Evolutionary conservation across 805 yeast species (phyloP), one percentile per base, ranked within the genome.

Genomic region (Metschnikowia lochheadii): DNA sequence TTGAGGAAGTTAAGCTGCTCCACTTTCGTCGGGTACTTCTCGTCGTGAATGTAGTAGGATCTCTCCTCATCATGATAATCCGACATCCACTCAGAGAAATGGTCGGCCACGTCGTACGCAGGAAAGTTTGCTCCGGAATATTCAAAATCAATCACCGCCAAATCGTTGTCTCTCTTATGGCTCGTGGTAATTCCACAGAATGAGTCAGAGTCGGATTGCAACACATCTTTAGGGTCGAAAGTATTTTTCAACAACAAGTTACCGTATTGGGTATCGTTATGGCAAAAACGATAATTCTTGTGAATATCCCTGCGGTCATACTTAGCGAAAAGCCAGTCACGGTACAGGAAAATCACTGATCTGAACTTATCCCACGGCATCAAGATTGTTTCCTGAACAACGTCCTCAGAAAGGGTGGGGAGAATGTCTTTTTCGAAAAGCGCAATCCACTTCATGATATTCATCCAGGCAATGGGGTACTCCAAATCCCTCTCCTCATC

Each of bases 241-340:
- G 79, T 49, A 61, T 70, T 58, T 70, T 79, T 67, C 63, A 92
- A 80, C 49, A 94, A 73, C 55, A 94, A 75, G 63, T 94, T 94
- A 33, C 99, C 99, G 65, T 94, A 92, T 67, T 94, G 99, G 0
- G 98, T 87, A 67, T 92, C 99, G 63, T 94, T 94, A 68, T 94
- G 99, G 60, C 97, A 89, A 63, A 94, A 94, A 13, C 81, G 89
- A 53, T 87, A 73, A 48, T 77, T 73, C 13, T 75, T 70, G 44
- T 73, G 68, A 35, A 82, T 66, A 18, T 64, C 65, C 8, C 66
- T 68, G 18, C 66, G 67, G 23, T 77, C 78, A 59, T 84, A 81
- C 53, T 77, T 70, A 5, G 58, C 59, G 35, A 73, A 75, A 17
- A 94, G 68, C 90, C 91, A 89, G 6, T 72, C 65, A 48, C 76